phyloP scores from a whole-genome alignment of 1,284 basidiomycete species.

The Volvariella surrecta region DNA sequence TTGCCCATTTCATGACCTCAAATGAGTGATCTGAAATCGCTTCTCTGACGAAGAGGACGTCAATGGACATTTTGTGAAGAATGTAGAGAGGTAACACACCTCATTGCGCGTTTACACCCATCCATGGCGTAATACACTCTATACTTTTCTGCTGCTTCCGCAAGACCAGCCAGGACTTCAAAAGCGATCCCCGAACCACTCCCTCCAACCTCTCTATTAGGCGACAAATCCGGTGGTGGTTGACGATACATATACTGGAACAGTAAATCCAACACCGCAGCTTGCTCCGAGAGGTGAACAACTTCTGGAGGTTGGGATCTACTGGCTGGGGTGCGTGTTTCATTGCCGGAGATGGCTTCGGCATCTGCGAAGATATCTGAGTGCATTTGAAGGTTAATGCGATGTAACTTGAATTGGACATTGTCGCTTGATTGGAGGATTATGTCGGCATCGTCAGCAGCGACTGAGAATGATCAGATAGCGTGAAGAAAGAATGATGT shows the following conservation, averaged over 20 bases:
- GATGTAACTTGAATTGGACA: conserved; percentile 9
- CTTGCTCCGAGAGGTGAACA: conserved; percentile 9
- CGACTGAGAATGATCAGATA: conserved; percentile 2
- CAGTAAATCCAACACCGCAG: conserved; percentile 8
- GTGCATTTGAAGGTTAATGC: conserved; percentile 9
- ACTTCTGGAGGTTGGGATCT: conserved; percentile 3
- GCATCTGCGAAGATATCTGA: neutral
- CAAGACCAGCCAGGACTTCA: conserved; percentile 6
- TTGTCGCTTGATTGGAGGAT: conserved; percentile 9
- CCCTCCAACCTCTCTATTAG: too few relatives aligned
- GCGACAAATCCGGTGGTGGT: conserved; percentile 8
- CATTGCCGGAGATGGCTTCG: neutral
- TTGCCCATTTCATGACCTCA: conserved; percentile 4
- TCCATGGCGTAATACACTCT: conserved; percentile 12
- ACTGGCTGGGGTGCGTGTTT: neutral
- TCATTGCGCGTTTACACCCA: conserved; percentile 9
- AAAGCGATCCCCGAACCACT: conserved; percentile 7
- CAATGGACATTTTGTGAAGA: neutral
- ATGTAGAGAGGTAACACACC: conserved; percentile 4
- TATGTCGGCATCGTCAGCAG: conserved; percentile 8
- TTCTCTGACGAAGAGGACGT: neutral
- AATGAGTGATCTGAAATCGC: conserved; percentile 3
- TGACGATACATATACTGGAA: conserved; percentile 12
- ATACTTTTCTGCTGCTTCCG: conserved; percentile 15
- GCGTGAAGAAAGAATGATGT: too few relatives aligned